A percentile compares a stretch with the other conserved stretches of the same genome.
phyloP scores from a whole-genome alignment of 2,329 filamentous ascomycete species.

The Arthrobotrys megalospora region DNA sequence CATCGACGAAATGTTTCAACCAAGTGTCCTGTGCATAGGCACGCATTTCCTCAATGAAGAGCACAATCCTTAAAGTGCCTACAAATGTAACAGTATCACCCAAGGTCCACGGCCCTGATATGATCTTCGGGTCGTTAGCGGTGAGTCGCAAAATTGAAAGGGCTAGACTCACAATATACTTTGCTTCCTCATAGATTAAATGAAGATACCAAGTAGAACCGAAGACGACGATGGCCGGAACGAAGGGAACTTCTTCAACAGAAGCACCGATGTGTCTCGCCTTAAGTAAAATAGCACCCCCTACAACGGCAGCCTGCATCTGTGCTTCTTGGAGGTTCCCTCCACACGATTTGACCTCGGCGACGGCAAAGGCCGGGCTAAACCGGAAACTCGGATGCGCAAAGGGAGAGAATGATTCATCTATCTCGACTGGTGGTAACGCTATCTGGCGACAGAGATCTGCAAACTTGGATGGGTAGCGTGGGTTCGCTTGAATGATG shows the following conservation, averaged over 20 bases:
- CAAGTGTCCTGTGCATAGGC: constrained; percentile 8
- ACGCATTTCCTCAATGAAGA: background rate
- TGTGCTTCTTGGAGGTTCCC: constrained; percentile 6
- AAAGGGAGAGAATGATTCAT: constrained; percentile 1
- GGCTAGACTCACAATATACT: background rate
- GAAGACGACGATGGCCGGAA: background rate
- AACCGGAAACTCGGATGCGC: background rate
- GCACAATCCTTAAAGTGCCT: constrained; percentile 14
- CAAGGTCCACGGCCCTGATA: background rate
- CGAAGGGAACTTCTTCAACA: background rate
- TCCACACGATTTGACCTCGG: background rate
- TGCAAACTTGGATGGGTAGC: background rate
- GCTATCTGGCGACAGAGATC: background rate
- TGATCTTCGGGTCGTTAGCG: constrained; percentile 6
- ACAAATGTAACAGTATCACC: constrained; percentile 11
- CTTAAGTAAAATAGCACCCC: background rate
- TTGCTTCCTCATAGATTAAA: constrained; percentile 3
- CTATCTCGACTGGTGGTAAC: background rate
- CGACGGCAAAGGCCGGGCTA: constrained; percentile 3
- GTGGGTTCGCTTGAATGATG: constrained; percentile 4
- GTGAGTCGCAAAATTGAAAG: too few species aligned
- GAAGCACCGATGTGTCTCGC: background rate
- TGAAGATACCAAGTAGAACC: constrained; percentile 2
- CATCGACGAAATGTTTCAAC: constrained; percentile 6
- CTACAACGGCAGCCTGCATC: background rate